Conservation (phyloP, 345 rosid species). For the Toxicodendron radicans region DNA sequence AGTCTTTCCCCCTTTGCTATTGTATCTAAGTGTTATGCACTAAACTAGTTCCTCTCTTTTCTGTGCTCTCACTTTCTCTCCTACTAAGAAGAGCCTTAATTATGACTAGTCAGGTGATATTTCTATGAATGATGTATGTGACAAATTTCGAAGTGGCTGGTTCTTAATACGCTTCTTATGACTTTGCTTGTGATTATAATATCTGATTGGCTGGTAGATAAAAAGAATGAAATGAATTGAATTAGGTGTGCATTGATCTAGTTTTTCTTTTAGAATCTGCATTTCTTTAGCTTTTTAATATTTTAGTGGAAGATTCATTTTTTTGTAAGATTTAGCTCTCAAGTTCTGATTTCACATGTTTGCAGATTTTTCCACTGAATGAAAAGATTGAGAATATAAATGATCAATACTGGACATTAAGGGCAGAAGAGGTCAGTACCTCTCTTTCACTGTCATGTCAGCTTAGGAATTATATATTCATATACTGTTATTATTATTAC, state of each 20-base stretch:
- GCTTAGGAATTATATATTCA: background rate
- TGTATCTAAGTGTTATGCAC: background rate
- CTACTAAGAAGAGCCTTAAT: background rate
- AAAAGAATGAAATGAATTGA: background rate
- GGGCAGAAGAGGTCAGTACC: constrained; percentile 88
- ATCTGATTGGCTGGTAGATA: background rate
- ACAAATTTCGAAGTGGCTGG: background rate
- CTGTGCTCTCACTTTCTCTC: background rate
- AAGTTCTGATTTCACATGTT: background rate
- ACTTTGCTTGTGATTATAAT: background rate
- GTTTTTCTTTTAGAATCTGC: background rate
- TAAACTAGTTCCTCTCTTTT: background rate
- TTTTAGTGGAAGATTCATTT: background rate
- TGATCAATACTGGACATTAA: constrained; percentile 94
- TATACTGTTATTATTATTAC: background rate
- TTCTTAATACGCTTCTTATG: background rate
- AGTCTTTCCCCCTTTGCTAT: background rate
- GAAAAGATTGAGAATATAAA: constrained; percentile 94
- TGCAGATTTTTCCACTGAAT: constrained; percentile 80
- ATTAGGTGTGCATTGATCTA: background rate
- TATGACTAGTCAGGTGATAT: background rate
- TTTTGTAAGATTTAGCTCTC: background rate
- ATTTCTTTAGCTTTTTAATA: background rate
- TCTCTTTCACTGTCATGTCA: background rate
- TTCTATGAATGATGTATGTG: background rate